Evolutionary conservation across 2,329 filamentous ascomycete species (phyloP).

Genomic region (Hyphodiscus sp.): DNA sequence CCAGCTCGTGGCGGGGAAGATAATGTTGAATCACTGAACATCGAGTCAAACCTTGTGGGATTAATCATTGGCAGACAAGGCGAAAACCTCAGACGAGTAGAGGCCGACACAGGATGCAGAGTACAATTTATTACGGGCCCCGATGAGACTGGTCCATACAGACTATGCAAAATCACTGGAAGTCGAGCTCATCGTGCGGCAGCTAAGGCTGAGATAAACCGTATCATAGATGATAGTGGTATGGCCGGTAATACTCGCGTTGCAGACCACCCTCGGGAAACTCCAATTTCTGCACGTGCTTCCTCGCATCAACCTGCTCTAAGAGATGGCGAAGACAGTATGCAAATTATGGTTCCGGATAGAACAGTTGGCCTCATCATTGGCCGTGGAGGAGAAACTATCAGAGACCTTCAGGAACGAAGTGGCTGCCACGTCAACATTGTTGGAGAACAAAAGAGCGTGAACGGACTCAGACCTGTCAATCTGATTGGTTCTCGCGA

Average conservation of each 20-base stretch:
- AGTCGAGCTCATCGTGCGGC: slow-evolving; percentile 63
- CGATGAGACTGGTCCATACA: slow-evolving; percentile 62
- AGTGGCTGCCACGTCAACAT: slow-evolving; percentile 96
- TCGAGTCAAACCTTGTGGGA: slow-evolving; percentile 81
- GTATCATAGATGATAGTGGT: slow-evolving; percentile 81
- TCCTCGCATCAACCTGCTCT: slow-evolving; percentile 41
- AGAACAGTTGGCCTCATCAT: slow-evolving; percentile 90
- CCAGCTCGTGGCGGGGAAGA: slow-evolving; percentile 49
- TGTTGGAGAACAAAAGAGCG: slow-evolving; percentile 85
- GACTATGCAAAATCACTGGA: slow-evolving; percentile 82
- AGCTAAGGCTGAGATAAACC: slow-evolving; percentile 77
- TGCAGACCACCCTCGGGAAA: slow-evolving; percentile 33
- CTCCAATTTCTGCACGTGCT: slow-evolving; percentile 23
- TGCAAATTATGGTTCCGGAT: slow-evolving; percentile 93
- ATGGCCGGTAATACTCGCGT: slow-evolving; percentile 46
- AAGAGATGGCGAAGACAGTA: slow-evolving; percentile 74
- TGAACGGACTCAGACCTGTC: slow-evolving; percentile 82
- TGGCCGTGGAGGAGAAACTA: slow-evolving; percentile 87
- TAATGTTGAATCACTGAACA: slow-evolving; percentile 73
- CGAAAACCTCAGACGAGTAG: slow-evolving; percentile 81
- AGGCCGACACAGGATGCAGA: slow-evolving; percentile 72
- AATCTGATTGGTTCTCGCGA: slow-evolving; percentile 78
- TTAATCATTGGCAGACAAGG: slow-evolving; percentile 87
- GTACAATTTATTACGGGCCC: slow-evolving; percentile 82
- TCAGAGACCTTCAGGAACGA: slow-evolving; percentile 83